phyloP scores from a whole-genome alignment of 1,284 basidiomycete genomes.

The Violaceomyces palustris region DNA sequence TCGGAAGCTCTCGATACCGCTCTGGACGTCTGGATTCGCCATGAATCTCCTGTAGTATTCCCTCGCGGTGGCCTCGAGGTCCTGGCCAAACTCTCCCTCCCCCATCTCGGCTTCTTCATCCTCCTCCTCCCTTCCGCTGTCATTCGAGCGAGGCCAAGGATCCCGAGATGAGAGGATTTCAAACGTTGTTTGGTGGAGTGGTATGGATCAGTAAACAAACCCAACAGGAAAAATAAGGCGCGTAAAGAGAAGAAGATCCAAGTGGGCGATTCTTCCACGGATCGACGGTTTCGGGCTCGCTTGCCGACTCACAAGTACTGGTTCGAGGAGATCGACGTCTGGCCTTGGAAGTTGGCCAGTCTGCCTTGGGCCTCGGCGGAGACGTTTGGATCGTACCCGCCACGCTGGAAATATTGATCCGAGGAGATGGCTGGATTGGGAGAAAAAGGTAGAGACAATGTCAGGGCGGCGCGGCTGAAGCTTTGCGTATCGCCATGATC shows the following conservation, averaged over 20 bases:
- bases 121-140: conserved; percentile 78
- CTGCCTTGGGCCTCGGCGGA: conserved; percentile 74
- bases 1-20: conserved; percentile 48
- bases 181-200: too few species aligned
- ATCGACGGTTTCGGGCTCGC: background rate
- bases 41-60: conserved; percentile 51
- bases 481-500: background rate
- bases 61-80: conserved; percentile 44
- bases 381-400: conserved; percentile 73
- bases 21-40: conserved; percentile 52
- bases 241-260: conserved; percentile 57
- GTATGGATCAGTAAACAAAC: too few species aligned
- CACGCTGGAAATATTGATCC: conserved; percentile 94
- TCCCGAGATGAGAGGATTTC: too few species aligned
- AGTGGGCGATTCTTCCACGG: conserved; percentile 53
- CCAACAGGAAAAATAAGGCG: too few species aligned
- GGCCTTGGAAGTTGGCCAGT: conserved; percentile 80
- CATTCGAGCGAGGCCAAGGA: too few species aligned
- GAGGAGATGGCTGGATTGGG: conserved; percentile 78
- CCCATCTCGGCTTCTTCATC: conserved; percentile 13
- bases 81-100: conserved; percentile 41
- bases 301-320: conserved; percentile 55
- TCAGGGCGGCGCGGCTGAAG: background rate
- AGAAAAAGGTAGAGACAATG: background rate
- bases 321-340: conserved; percentile 81